These are phyloP conservation scores for Mucor piriformis DNA, from an alignment of 371 early-diverging fungal genomes.

Conservation along the genomic window DNA sequence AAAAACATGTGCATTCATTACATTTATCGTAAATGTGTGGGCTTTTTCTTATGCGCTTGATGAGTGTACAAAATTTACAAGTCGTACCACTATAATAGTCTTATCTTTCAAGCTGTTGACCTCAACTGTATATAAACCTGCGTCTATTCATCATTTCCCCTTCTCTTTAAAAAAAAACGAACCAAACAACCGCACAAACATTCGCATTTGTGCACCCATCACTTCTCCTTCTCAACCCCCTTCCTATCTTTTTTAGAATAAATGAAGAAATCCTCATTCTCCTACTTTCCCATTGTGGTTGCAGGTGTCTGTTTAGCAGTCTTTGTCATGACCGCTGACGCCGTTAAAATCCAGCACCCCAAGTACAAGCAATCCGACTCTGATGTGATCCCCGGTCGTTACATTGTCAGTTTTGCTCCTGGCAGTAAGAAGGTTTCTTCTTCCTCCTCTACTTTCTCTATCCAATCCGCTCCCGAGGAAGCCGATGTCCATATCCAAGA, in stretches of 20 bases:
- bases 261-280: constrained; percentile 27
- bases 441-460: constrained; percentile 15
- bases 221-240: not conserved
- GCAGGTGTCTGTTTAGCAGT: constrained; percentile 34
- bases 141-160: not conserved
- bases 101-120: too few species aligned
- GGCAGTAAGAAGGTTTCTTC: too few species aligned
- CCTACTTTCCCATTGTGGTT: constrained; percentile 27
- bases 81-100: too few species aligned
- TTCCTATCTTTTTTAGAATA: not conserved
- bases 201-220: not conserved
- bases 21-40: not conserved
- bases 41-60: not conserved
- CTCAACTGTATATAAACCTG: too few species aligned
- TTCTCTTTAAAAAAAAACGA: too few species aligned
- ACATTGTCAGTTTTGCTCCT: constrained; percentile 33
- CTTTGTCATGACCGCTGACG: constrained; percentile 21
- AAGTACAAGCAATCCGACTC: constrained; percentile 19
- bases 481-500: constrained; percentile 27
- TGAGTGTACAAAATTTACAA: too few species aligned
- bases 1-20: constrained; percentile 4
- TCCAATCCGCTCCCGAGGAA: constrained; percentile 26
- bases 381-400: constrained; percentile 34
- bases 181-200: not conserved
- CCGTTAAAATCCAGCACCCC: constrained; percentile 26